These are phyloP conservation scores for Fusarium abutilonis DNA, from an alignment of 2,329 filamentous ascomycete genomes.

Conservation along the genomic window DNA sequence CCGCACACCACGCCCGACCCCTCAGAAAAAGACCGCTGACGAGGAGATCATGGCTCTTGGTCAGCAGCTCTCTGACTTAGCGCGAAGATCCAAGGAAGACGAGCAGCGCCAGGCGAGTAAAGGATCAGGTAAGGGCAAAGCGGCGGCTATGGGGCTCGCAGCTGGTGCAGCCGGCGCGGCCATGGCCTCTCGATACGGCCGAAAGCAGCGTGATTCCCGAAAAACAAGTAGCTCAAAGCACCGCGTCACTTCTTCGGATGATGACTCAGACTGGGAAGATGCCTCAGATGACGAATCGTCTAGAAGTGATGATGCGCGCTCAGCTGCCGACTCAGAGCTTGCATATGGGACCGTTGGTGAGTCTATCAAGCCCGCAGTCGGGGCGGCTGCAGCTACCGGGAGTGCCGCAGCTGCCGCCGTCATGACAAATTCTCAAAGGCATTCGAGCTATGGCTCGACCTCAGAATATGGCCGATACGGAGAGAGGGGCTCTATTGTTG, in stretches of 20 bases:
- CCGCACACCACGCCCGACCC: constrained; percentile 23
- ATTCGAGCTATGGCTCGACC: constrained; percentile 31
- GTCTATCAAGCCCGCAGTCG: constrained; percentile 37
- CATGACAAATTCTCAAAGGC: constrained; percentile 50
- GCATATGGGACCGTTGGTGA: constrained; percentile 50
- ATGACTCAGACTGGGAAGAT: constrained; percentile 67
- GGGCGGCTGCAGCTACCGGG: constrained; percentile 48
- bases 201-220: constrained; percentile 50
- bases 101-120: constrained; percentile 56
- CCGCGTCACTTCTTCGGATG: constrained; percentile 51
- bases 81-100: constrained; percentile 61
- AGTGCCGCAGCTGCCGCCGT: constrained; percentile 54
- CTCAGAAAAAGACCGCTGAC: constrained; percentile 57
- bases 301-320: constrained; percentile 46
- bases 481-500: constrained; percentile 62
- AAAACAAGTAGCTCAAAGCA: constrained; percentile 56
- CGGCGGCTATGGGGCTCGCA: constrained; percentile 34
- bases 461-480: constrained; percentile 33
- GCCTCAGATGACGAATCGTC: constrained; percentile 60
- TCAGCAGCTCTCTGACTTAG: constrained; percentile 63
- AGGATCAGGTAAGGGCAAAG: constrained; percentile 39
- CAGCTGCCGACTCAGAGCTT: constrained; percentile 54
- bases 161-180: constrained; percentile 55
- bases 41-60: constrained; percentile 68
- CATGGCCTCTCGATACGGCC: constrained; percentile 52